phyloP scores from a whole-genome alignment of 176 grass and related monocot species.

The Musa itinerans region DNA sequence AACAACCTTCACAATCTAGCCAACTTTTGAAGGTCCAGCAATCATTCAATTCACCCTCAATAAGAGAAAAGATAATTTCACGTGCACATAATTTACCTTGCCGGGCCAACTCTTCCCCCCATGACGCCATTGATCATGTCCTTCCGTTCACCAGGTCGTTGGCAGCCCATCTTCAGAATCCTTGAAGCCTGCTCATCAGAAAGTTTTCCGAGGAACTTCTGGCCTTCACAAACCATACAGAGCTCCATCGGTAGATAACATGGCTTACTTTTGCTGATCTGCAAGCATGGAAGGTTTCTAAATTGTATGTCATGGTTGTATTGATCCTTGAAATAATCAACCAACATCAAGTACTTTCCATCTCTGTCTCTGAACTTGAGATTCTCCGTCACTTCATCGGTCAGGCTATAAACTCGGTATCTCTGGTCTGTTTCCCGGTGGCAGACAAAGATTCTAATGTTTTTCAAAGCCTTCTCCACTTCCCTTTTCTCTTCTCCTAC shows the following conservation, averaged over 20 bases:
- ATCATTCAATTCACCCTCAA: neutral
- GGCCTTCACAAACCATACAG: slow-evolving; percentile 78
- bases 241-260: slow-evolving; percentile 96
- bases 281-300: slow-evolving; percentile 86
- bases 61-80: neutral
- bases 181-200: slow-evolving; percentile 73
- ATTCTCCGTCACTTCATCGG: slow-evolving; percentile 62
- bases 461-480: slow-evolving; percentile 79
- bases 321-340: slow-evolving; percentile 88
- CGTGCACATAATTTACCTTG: slow-evolving; percentile 36
- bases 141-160: slow-evolving; percentile 71
- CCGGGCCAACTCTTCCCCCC: slow-evolving; percentile 35
- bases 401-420: slow-evolving; percentile 68
- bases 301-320: slow-evolving; percentile 97
- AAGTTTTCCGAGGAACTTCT: slow-evolving; percentile 90
- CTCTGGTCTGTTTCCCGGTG: slow-evolving; percentile 85
- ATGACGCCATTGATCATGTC: slow-evolving; percentile 75
- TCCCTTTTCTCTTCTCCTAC: slow-evolving; percentile 56
- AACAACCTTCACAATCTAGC: no score
- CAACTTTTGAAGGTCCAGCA: no score
- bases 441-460: slow-evolving; percentile 73
- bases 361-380: slow-evolving; percentile 83
- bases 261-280: slow-evolving; percentile 82
- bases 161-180: slow-evolving; percentile 86
- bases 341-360: slow-evolving; percentile 60